Percentiles rank a stretch among this genome's conserved stretches.
Conservation (phyloP, 495 filamentous ascomycete species). For the Tuber borchii region DNA sequence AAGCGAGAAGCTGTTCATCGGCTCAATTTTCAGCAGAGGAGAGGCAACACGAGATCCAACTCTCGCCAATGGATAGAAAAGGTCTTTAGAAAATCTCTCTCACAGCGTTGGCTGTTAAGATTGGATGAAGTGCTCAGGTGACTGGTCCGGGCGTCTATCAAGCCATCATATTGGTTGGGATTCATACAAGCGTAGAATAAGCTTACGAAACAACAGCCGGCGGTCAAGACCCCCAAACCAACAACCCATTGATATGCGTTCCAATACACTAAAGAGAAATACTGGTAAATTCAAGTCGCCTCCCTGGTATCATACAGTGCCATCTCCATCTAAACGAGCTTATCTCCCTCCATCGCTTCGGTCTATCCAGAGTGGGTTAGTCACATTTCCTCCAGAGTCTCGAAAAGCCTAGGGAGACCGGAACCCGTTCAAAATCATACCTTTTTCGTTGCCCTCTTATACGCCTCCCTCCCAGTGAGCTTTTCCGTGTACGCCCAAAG, state of each 20-base stretch:
- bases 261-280: slow-evolving; percentile 2
- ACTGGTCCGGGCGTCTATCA: background rate
- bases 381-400: background rate
- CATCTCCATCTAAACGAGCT: background rate
- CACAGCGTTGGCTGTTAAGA: background rate
- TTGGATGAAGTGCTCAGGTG: background rate
- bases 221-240: background rate
- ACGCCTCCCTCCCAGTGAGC: slow-evolving; percentile 58
- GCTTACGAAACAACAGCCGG: background rate
- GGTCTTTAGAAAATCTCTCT: background rate
- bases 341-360: slow-evolving; percentile 18
- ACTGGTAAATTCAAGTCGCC: background rate
- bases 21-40: background rate
- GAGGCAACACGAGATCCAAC: background rate
- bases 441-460: slow-evolving; percentile 48
- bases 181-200: background rate
- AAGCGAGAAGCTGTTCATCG: background rate
- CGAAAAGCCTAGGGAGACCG: background rate
- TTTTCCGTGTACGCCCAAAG: slow-evolving; percentile 57
- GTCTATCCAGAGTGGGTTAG: slow-evolving; percentile 18
- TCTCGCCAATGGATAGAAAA: background rate
- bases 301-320: background rate
- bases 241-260: background rate
- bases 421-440: slow-evolving; percentile 16
- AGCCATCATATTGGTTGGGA: background rate